These are phyloP conservation scores for Epichloe hybrida DNA, from an alignment of 2,329 filamentous ascomycete genomes.

Conservation along the genomic window DNA sequence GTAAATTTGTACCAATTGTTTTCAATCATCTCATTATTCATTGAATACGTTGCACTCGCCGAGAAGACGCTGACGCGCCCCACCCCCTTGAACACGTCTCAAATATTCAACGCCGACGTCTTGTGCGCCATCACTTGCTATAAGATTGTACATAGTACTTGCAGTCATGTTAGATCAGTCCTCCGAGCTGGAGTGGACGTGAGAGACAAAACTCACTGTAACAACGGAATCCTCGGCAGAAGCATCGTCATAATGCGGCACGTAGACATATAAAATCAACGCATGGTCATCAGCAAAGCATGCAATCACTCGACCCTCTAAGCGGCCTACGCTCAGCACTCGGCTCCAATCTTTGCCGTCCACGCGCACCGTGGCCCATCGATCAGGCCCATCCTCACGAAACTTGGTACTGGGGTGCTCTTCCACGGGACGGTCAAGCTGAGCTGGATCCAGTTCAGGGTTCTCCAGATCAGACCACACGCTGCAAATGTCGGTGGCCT, in stretches of 20 bases:
- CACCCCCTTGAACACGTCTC: neutral
- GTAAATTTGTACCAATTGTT: neutral
- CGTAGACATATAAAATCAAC: constrained; percentile 70
- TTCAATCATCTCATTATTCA: neutral
- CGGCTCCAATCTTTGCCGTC: constrained; percentile 90
- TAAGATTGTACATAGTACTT: constrained; percentile 33
- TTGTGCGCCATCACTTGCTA: constrained; percentile 13
- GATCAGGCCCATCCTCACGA: constrained; percentile 60
- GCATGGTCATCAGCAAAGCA: constrained; percentile 75
- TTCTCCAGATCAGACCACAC: constrained; percentile 79
- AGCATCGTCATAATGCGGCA: constrained; percentile 56
- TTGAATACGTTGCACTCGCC: neutral
- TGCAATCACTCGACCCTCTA: constrained; percentile 85
- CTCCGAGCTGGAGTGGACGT: neutral
- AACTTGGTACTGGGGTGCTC: constrained; percentile 76
- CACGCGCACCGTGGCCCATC: constrained; percentile 80
- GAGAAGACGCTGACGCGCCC: neutral
- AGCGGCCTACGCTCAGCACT: constrained; percentile 80
- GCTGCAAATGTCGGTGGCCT: constrained; percentile 72
- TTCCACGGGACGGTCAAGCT: constrained; percentile 57
- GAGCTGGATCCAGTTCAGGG: constrained; percentile 68
- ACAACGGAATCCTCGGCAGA: constrained; percentile 57
- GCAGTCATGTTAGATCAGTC: constrained; percentile 10
- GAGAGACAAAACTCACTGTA: constrained; percentile 40
- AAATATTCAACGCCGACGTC: neutral